Percentiles rank a stretch among this genome's conserved stretches.
These are phyloP conservation scores for Rhizopus sp. DNA, from an alignment of 371 early-diverging fungal species.

Conservation along the genomic window DNA sequence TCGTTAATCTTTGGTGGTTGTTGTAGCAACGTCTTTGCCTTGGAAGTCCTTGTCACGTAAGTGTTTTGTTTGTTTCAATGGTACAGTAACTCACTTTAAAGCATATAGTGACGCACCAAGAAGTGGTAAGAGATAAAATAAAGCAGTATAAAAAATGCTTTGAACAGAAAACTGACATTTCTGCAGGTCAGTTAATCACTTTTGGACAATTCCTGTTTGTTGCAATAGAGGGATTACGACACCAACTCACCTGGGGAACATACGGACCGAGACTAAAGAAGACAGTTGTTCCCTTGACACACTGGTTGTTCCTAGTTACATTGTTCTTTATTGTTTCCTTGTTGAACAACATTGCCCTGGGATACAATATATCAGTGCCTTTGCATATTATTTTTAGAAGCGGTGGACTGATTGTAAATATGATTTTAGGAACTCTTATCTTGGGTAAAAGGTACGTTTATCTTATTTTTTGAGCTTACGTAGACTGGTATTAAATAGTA, in stretches of 20 bases:
- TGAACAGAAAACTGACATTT: background rate
- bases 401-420: slow-evolving; percentile 80
- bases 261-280: slow-evolving; percentile 58
- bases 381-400: slow-evolving; percentile 91
- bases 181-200: slow-evolving; percentile 75
- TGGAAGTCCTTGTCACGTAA: slow-evolving; percentile 77
- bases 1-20: slow-evolving; percentile 87
- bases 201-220: slow-evolving; percentile 84
- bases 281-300: slow-evolving; percentile 67
- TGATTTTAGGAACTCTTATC: slow-evolving; percentile 78
- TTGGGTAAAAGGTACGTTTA: slow-evolving; percentile 64
- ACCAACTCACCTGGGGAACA: slow-evolving; percentile 60
- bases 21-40: slow-evolving; percentile 86
- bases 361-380: slow-evolving; percentile 80
- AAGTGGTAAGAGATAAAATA: slow-evolving; percentile 56
- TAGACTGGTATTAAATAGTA: background rate
- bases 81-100: background rate
- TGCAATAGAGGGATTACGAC: slow-evolving; percentile 68
- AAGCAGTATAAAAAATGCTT: background rate
- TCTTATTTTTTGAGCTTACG: background rate
- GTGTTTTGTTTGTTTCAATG: slow-evolving; percentile 7
- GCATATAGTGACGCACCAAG: slow-evolving; percentile 65
- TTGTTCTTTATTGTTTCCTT: slow-evolving; percentile 79
- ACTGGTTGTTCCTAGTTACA: slow-evolving; percentile 78
- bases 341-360: slow-evolving; percentile 83